Percentiles rank a stretch among this genome's conserved stretches.
Conservation (phyloP, 768 basidiomycete genomes). For the Amanita phalloides region DNA sequence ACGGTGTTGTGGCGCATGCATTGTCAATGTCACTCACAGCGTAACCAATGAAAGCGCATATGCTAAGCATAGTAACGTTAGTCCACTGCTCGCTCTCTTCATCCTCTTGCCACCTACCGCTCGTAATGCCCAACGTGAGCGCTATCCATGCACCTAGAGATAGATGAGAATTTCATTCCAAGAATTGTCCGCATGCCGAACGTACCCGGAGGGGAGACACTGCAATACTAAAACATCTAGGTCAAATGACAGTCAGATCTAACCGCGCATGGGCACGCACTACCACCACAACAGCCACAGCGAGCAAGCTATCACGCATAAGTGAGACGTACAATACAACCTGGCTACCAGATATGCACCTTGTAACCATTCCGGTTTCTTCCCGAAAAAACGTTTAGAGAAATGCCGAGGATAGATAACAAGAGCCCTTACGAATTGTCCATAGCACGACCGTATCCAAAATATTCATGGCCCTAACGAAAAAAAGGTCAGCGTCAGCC, state of each 20-base stretch:
- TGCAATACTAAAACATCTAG: neutral
- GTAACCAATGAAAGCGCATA: neutral
- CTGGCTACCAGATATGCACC: neutral
- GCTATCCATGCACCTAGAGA: neutral
- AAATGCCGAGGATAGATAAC: neutral
- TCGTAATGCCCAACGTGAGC: neutral
- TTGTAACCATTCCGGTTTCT: conserved; percentile 2
- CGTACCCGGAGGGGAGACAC: neutral
- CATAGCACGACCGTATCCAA: neutral
- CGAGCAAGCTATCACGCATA: neutral
- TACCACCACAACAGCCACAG: neutral
- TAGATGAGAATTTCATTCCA: neutral
- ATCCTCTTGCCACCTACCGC: neutral
- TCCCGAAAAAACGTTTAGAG: neutral
- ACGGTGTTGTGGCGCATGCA: neutral
- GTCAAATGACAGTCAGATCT: neutral
- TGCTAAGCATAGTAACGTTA: neutral
- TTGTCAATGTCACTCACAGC: neutral
- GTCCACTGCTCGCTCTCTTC: neutral
- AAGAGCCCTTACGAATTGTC: neutral
- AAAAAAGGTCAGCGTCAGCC: neutral
- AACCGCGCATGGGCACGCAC: neutral
- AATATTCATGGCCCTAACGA: neutral
- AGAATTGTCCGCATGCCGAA: neutral
- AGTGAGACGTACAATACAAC: neutral